phyloP scores from a whole-genome alignment of 2,329 filamentous ascomycete genomes.

The Venturia pyrina region DNA sequence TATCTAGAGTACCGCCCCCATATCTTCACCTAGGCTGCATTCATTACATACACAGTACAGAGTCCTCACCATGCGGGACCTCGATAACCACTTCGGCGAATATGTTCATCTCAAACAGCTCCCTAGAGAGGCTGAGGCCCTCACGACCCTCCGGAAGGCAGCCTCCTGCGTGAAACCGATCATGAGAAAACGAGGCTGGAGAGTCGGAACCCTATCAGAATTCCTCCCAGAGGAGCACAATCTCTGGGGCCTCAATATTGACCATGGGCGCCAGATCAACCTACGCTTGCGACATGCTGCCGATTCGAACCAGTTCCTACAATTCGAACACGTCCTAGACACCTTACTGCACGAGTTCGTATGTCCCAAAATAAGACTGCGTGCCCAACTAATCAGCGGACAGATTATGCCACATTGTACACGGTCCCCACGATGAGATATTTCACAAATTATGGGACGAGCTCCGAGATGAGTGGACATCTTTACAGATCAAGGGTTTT shows the following conservation, averaged over 20 bases:
- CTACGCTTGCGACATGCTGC: conserved; percentile 68
- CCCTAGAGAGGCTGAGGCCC: conserved; percentile 34
- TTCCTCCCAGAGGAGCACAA: conserved; percentile 70
- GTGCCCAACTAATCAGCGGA: conserved; percentile 14
- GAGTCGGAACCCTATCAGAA: conserved; percentile 67
- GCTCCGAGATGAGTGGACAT: conserved; percentile 74
- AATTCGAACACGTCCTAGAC: conserved; percentile 70
- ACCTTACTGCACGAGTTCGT: conserved; percentile 80
- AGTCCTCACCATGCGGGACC: conserved; percentile 21
- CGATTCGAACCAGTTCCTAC: conserved; percentile 67
- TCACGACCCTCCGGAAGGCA: conserved; percentile 61
- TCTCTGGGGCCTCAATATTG: conserved; percentile 71
- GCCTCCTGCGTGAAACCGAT: conserved; percentile 89
- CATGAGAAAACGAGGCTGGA: conserved; percentile 80
- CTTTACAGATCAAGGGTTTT: conserved; percentile 69
- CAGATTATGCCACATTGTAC: conserved; percentile 70
- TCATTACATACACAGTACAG: not conserved
- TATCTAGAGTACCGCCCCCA: not conserved
- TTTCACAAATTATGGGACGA: conserved; percentile 88
- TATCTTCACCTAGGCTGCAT: not conserved
- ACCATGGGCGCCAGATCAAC: conserved; percentile 67
- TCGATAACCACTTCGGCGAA: conserved; percentile 38
- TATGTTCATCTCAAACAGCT: conserved; percentile 40
- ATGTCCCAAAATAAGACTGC: not conserved
- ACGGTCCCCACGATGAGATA: conserved; percentile 69